Evolutionary conservation across 2,329 filamentous ascomycete genomes (phyloP).

Genomic region (Epichloe brachyelytri): DNA sequence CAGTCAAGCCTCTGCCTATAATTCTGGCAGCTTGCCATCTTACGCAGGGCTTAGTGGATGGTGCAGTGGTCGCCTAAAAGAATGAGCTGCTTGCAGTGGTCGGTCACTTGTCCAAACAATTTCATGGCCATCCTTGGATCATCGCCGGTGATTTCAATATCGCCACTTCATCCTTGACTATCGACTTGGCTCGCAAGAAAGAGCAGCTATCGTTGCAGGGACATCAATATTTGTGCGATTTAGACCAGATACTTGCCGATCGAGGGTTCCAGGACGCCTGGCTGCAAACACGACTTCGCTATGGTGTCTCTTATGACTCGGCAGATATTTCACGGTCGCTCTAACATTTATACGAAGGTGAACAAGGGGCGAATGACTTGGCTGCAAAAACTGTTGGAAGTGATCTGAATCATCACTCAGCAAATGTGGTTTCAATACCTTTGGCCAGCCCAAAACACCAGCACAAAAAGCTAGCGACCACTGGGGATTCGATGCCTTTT

Average conservation of each 20-base stretch:
- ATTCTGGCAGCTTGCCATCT: too few species aligned
- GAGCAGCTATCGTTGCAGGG: constrained; percentile 41
- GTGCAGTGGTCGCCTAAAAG: background rate
- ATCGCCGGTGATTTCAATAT: constrained; percentile 51
- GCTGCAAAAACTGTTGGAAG: too few species aligned
- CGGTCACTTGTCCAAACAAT: constrained; percentile 28
- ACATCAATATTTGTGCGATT: constrained; percentile 25
- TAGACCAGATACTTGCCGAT: constrained; percentile 33
- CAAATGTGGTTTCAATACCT: too few species aligned
- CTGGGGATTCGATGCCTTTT: too few species aligned
- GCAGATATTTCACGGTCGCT: constrained; percentile 12
- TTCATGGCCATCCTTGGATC: constrained; percentile 28
- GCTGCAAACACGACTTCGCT: constrained; percentile 20
- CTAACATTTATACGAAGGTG: constrained; percentile 15
- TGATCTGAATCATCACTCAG: too few species aligned
- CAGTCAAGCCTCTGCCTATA: too few species aligned
- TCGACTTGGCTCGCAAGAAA: constrained; percentile 5
- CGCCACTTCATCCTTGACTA: constrained; percentile 34
- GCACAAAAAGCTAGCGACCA: too few species aligned
- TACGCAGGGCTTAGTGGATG: too few species aligned
- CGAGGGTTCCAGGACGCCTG: too few species aligned
- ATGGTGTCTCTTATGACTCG: constrained; percentile 24
- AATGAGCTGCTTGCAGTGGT: constrained; percentile 39
- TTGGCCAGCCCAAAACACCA: too few species aligned
- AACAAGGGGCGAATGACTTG: constrained; percentile 49